Conservation (phyloP, 2,329 filamentous ascomycete species). For the Colletotrichum australisinense region DNA sequence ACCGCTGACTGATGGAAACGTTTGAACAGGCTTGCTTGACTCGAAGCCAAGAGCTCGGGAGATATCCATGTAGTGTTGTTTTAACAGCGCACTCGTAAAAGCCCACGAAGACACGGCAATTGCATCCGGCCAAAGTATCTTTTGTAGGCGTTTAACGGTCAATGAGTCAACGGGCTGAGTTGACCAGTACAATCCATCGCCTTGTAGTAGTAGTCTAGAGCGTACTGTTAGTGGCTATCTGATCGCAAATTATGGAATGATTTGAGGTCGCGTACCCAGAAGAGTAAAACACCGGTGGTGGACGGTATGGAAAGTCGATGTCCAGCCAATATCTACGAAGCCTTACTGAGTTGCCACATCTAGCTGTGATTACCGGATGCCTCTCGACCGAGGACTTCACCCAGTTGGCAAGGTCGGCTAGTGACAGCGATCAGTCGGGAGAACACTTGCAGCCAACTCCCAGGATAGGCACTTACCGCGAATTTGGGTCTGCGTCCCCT, state of each 20-base stretch:
- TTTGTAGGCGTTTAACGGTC: constrained; percentile 56
- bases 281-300: constrained; percentile 69
- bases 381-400: constrained; percentile 54
- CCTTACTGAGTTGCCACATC: constrained; percentile 60
- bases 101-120: constrained; percentile 63
- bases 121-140: constrained; percentile 65
- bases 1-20: background rate
- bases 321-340: constrained; percentile 69
- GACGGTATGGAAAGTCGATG: constrained; percentile 67
- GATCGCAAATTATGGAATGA: background rate
- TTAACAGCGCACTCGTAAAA: constrained; percentile 60
- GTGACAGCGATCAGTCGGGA: background rate
- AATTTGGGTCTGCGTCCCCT: constrained; percentile 58
- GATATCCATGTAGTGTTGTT: constrained; percentile 56
- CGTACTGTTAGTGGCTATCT: constrained; percentile 37
- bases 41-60: constrained; percentile 59
- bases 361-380: constrained; percentile 54
- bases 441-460: background rate
- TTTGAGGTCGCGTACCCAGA: constrained; percentile 63
- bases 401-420: constrained; percentile 58
- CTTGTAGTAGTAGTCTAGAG: constrained; percentile 60
- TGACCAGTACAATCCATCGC: constrained; percentile 60
- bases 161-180: constrained; percentile 60
- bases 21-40: constrained; percentile 15
- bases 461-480: constrained; percentile 13